These are phyloP conservation scores for Ceratobasidium papillatum DNA, from an alignment of 1,284 basidiomycete species.

Conservation along the genomic window DNA sequence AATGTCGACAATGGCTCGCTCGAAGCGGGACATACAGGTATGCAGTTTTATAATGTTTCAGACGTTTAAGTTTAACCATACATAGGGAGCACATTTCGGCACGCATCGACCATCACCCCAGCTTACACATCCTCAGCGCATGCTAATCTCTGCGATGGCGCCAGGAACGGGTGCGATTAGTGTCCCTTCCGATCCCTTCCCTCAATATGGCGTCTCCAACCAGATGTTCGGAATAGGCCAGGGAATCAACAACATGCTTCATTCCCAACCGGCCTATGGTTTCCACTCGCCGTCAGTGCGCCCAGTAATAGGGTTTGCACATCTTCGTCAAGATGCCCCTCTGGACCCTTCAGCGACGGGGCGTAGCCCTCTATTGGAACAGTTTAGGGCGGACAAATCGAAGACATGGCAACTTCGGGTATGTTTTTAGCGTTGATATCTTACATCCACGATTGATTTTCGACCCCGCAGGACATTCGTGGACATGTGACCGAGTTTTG, in stretches of 20 bases:
- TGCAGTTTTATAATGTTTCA: constrained; percentile 43
- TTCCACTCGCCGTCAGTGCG: constrained; percentile 30
- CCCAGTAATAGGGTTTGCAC: constrained; percentile 25
- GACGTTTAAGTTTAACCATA: background rate
- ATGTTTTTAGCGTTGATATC: constrained; percentile 41
- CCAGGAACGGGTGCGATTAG: constrained; percentile 51
- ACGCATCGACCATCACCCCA: constrained; percentile 59
- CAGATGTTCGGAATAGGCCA: constrained; percentile 38
- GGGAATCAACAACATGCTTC: constrained; percentile 25
- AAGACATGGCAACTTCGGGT: constrained; percentile 85
- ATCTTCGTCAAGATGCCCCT: constrained; percentile 23
- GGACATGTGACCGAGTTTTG: constrained; percentile 93
- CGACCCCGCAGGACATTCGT: constrained; percentile 73
- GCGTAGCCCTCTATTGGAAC: constrained; percentile 66
- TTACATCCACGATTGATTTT: constrained; percentile 36
- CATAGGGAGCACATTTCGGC: constrained; percentile 55
- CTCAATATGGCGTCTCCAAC: constrained; percentile 32
- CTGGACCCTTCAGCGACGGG: constrained; percentile 39
- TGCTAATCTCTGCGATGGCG: constrained; percentile 55
- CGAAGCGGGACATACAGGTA: constrained; percentile 67
- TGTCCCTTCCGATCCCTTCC: constrained; percentile 36
- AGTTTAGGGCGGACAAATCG: constrained; percentile 83
- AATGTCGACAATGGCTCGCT: constrained; percentile 55
- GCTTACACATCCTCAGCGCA: constrained; percentile 54
- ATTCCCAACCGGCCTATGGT: constrained; percentile 33